Conservation (phyloP, 2,329 filamentous ascomycete species). For the Fusarium verticillioides region DNA sequence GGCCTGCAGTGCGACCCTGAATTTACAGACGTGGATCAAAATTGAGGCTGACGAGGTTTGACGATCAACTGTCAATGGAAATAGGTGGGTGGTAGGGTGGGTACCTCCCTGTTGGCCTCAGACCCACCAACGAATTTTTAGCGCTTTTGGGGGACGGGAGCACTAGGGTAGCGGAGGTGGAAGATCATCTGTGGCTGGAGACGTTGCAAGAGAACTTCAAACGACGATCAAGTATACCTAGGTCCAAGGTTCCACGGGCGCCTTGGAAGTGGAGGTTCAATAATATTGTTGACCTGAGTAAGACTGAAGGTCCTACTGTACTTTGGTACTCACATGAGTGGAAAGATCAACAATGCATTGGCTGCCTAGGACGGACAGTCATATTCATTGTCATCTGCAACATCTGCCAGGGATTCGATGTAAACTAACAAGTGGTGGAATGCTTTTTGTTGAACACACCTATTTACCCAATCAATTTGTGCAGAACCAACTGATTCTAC, state of each 20-base stretch:
- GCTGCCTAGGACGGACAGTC: constrained; percentile 1
- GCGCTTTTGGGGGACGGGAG: background rate
- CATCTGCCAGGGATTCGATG: background rate
- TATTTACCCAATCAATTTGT: constrained; percentile 4
- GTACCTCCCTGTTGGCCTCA: background rate
- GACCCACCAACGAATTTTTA: constrained; percentile 3
- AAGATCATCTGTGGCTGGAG: background rate
- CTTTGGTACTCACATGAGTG: background rate
- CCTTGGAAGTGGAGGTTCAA: too few species aligned
- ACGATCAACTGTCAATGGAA: constrained; percentile 22
- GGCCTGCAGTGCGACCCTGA: constrained; percentile 8
- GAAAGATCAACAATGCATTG: background rate
- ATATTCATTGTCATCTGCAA: constrained; percentile 7
- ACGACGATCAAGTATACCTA: background rate
- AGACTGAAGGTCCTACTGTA: background rate
- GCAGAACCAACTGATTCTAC: background rate
- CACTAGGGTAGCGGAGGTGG: constrained; percentile 2
- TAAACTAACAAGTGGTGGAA: constrained; percentile 13
- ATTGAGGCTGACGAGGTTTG: constrained; percentile 21
- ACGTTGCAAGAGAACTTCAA: background rate
- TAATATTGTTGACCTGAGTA: background rate
- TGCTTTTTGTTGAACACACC: background rate
- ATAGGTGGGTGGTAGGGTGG: background rate
- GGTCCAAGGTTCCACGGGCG: background rate
- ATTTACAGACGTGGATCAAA: background rate